Evolutionary conservation across 2,329 filamentous ascomycete species (phyloP).

Genomic region (Apiospora arundinis): DNA sequence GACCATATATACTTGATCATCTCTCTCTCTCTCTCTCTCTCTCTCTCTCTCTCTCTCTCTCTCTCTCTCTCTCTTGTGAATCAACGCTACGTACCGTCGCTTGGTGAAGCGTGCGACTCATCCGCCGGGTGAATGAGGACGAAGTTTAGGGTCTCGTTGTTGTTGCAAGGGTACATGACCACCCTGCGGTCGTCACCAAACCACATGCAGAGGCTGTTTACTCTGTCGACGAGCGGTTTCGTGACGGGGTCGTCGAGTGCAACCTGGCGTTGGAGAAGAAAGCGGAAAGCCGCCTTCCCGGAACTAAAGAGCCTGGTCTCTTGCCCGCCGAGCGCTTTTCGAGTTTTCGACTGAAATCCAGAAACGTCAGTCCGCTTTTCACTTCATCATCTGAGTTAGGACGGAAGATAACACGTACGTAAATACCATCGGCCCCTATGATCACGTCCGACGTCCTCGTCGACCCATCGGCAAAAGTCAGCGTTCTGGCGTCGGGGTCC

Average conservation of each 20-base stretch:
- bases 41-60: no score
- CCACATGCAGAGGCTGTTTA: constrained; percentile 45
- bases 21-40: no score
- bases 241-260: constrained; percentile 43
- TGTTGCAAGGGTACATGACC: constrained; percentile 54
- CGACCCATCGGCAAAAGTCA: constrained; percentile 31
- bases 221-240: constrained; percentile 37
- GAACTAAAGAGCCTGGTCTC: constrained; percentile 46
- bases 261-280: constrained; percentile 51
- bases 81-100: constrained; percentile 37
- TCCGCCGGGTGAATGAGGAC: constrained; percentile 58
- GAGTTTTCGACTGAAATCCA: constrained; percentile 35
- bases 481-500: constrained; percentile 29
- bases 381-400: constrained; percentile 25
- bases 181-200: constrained; percentile 49
- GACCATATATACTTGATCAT: not conserved
- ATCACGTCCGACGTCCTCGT: constrained; percentile 32
- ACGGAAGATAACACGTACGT: constrained; percentile 25
- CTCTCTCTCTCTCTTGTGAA: no score
- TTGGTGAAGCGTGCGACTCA: constrained; percentile 42
- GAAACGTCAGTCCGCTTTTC: constrained; percentile 24
- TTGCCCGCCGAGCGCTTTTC: constrained; percentile 50
- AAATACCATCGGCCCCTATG: constrained; percentile 35
- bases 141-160: constrained; percentile 54
- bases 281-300: constrained; percentile 64